Conservation (phyloP, 2,329 filamentous ascomycete species). For the Alternaria postmessia region DNA sequence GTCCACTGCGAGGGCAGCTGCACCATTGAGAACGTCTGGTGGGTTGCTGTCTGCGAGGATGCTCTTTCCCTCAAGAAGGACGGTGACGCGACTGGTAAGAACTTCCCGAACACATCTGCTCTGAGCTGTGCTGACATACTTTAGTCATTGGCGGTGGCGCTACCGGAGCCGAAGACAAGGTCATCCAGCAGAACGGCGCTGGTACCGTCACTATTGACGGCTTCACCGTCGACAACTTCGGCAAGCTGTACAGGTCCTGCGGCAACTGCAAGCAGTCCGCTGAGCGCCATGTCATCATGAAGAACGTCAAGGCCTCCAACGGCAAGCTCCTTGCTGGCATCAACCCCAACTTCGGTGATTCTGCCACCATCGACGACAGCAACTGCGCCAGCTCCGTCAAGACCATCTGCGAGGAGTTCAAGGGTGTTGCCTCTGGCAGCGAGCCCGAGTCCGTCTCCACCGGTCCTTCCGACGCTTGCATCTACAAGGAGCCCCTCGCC, state of each 20-base stretch:
- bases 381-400: slow-evolving; percentile 41
- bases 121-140: not conserved
- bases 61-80: slow-evolving; percentile 47
- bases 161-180: slow-evolving; percentile 51
- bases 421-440: slow-evolving; percentile 40
- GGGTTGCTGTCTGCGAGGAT: slow-evolving; percentile 49
- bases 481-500: slow-evolving; percentile 23
- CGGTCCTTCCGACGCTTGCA: slow-evolving; percentile 44
- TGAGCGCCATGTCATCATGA: slow-evolving; percentile 55
- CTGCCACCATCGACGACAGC: slow-evolving; percentile 55
- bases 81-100: slow-evolving; percentile 18
- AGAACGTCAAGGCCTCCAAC: slow-evolving; percentile 54
- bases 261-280: slow-evolving; percentile 59
- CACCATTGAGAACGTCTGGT: slow-evolving; percentile 56
- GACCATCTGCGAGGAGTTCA: slow-evolving; percentile 45
- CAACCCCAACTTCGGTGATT: slow-evolving; percentile 62
- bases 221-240: slow-evolving; percentile 45
- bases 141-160: slow-evolving; percentile 53
- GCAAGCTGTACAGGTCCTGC: slow-evolving; percentile 58
- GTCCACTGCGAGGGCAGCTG: slow-evolving; percentile 53
- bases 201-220: slow-evolving; percentile 51
- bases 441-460: slow-evolving; percentile 38
- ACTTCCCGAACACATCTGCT: not conserved
- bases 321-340: slow-evolving; percentile 58
- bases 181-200: slow-evolving; percentile 54